These are phyloP conservation scores for Malassezia dermatis DNA, from an alignment of 1,284 basidiomycete genomes.

Conservation along the genomic window DNA sequence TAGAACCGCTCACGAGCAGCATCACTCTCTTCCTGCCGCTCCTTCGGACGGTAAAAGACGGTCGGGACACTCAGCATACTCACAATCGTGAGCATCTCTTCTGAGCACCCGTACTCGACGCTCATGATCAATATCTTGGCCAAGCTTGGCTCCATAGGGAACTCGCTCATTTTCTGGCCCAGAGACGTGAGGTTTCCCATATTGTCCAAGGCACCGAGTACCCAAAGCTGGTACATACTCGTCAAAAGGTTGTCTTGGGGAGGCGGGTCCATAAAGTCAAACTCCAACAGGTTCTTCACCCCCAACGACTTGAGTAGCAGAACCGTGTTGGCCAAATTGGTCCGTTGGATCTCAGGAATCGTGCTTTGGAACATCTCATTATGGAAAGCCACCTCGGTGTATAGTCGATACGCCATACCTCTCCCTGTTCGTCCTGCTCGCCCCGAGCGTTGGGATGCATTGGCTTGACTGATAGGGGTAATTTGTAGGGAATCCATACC, in stretches of 20 bases:
- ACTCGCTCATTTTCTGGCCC: constrained; percentile 94
- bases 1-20: constrained; percentile 96
- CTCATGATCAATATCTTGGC: constrained; percentile 96
- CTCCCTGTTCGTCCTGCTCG: constrained; percentile 85
- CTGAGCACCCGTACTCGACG: constrained; percentile 81
- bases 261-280: constrained; percentile 98
- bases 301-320: constrained; percentile 86
- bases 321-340: constrained; percentile 93
- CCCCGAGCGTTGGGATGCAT: constrained; percentile 87
- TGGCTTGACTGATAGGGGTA: constrained; percentile 88
- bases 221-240: constrained; percentile 99
- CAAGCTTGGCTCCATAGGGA: constrained; percentile 68
- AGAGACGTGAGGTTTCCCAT: constrained; percentile 85
- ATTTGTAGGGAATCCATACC: constrained; percentile 99
- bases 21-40: constrained; percentile 89
- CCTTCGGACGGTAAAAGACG: constrained; percentile 90
- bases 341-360: constrained; percentile 95
- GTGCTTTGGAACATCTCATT: constrained; percentile 95
- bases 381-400: constrained; percentile 87
- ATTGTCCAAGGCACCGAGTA: constrained; percentile 90
- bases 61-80: constrained; percentile 91
- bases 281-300: constrained; percentile 86
- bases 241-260: constrained; percentile 56
- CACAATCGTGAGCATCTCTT: constrained; percentile 94
- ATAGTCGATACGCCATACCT: constrained; percentile 83